Evolutionary conservation across 2,329 filamentous ascomycete species (phyloP).

Genomic region (Fusarium solani-melongenae): DNA sequence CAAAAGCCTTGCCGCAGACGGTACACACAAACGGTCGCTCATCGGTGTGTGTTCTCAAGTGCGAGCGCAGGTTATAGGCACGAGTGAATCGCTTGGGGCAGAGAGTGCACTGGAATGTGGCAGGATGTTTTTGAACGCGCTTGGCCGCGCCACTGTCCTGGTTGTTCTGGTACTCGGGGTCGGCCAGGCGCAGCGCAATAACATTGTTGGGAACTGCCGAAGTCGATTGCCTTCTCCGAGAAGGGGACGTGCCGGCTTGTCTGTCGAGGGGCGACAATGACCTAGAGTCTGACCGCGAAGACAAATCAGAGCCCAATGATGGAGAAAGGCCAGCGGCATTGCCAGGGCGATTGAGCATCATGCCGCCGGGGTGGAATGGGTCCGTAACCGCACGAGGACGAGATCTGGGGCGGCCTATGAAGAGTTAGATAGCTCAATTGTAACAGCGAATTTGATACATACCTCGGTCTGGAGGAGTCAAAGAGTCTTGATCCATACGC

Average conservation of each 20-base stretch:
- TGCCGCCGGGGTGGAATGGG: constrained; percentile 64
- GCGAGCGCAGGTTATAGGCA: constrained; percentile 95
- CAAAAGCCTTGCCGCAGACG: constrained; percentile 96
- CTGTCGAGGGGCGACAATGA: constrained; percentile 71
- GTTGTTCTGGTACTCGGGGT: constrained; percentile 82
- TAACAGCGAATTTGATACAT: constrained; percentile 40
- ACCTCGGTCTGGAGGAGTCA: constrained; percentile 84
- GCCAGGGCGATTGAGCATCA: constrained; percentile 53
- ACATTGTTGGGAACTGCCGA: constrained; percentile 71
- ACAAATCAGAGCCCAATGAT: constrained; percentile 58
- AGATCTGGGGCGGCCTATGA: constrained; percentile 58
- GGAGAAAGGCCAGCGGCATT: constrained; percentile 60
- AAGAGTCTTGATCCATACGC: constrained; percentile 77
- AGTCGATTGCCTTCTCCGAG: constrained; percentile 67
- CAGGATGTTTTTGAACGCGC: constrained; percentile 96
- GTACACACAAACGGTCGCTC: constrained; percentile 97
- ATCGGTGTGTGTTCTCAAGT: constrained; percentile 95
- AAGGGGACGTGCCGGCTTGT: constrained; percentile 52
- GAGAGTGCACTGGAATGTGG: constrained; percentile 92
- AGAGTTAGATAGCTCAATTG: constrained; percentile 27
- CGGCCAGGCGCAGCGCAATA: constrained; percentile 89
- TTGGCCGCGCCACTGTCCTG: constrained; percentile 73
- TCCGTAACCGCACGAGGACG: constrained; percentile 69
- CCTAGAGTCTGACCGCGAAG: constrained; percentile 59
- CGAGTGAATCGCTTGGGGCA: constrained; percentile 97